Evolutionary conservation across 2,329 filamentous ascomycete species (phyloP), one percentile per base, ranked within the genome.

Genomic region (Tympanopsis confertula): DNA sequence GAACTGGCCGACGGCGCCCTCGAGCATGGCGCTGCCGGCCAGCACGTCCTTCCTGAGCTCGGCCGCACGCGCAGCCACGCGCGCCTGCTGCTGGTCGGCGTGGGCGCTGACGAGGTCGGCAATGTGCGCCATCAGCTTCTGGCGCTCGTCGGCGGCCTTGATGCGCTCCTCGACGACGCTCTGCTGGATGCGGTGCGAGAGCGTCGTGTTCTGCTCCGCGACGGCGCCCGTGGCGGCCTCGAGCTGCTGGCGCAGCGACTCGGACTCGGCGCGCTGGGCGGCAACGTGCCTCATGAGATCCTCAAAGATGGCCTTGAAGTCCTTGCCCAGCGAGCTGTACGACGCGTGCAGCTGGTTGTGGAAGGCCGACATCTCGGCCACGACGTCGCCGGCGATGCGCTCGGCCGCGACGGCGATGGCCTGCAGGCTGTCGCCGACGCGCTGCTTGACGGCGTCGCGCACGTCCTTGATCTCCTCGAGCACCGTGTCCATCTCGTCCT

Each of bases 401-500:
- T 89, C 86, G 2, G 89, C 87, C 7, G 87, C 86, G 10, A 72
- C 72, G 2, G 87, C 87, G 17, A 96, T 76, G 19, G 86, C 79
- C 49, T 86, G 80, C 32, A 96, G 66, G 5, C 88, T 89, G 50
- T 87, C 79, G 2, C 86, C 85, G 35, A 96, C 85, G 43, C 82
- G 82, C 36, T 74, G 68, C 64, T 95, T 94, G 37, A 96, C 85
- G 38, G 84, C 80, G 54, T 94, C 83, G 17, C 89, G 77, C 18
- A 96, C 69, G 14, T 74, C 76, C 54, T 88, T 88, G 55, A 96
- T 94, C 54, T 94, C 89, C 50, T 91, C 85, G 7, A 98, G 68
- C 2, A 94, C 81, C n/a, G 74, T 67, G 48, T 95, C 88, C 84
- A 95, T 87, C 40, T 88, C 82, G 35, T 87, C 78, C 50, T 82